Conservation (phyloP, 1,284 basidiomycete species). For the Gymnopus androsaceus region DNA sequence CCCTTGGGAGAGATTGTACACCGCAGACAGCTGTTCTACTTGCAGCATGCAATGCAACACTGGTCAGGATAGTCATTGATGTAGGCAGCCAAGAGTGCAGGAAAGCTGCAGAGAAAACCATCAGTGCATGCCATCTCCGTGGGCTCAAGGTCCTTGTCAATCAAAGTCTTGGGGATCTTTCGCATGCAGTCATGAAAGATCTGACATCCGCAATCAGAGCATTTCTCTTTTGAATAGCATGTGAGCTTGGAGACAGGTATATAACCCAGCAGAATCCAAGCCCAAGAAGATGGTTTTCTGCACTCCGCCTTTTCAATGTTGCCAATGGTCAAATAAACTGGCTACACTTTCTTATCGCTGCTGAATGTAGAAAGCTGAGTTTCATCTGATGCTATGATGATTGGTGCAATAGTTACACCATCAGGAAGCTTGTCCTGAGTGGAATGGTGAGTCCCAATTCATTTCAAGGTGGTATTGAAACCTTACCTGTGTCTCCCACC, state of each 20-base stretch:
- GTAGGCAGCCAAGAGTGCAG: conserved; percentile 18
- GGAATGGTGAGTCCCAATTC: not conserved
- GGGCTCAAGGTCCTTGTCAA: conserved; percentile 28
- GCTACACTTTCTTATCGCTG: conserved; percentile 39
- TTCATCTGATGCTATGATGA: conserved; percentile 43
- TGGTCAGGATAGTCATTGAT: conserved; percentile 38
- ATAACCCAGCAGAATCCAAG: conserved; percentile 41
- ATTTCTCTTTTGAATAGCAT: conserved; percentile 29
- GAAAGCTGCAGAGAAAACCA: conserved; percentile 25
- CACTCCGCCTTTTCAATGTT: conserved; percentile 37
- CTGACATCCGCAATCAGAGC: conserved; percentile 20
- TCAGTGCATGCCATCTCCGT: conserved; percentile 28
- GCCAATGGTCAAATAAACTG: conserved; percentile 38
- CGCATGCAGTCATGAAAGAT: conserved; percentile 32
- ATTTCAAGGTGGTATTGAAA: not conserved
- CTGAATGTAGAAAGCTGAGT: conserved; percentile 37
- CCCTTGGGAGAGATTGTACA: conserved; percentile 17
- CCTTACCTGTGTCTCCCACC: conserved; percentile 39
- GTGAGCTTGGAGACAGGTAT: conserved; percentile 41
- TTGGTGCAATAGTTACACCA: conserved; percentile 33
- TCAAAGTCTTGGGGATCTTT: conserved; percentile 27
- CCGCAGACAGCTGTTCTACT: conserved; percentile 21
- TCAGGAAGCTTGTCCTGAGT: conserved; percentile 24
- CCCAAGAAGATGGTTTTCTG: conserved; percentile 28
- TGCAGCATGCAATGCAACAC: conserved; percentile 23